A percentile compares a stretch with the other conserved stretches of the same genome.
These are phyloP conservation scores for Salisapilia sapeloensis DNA, from an alignment of 352 stramenopile species.

Conservation along the genomic window DNA sequence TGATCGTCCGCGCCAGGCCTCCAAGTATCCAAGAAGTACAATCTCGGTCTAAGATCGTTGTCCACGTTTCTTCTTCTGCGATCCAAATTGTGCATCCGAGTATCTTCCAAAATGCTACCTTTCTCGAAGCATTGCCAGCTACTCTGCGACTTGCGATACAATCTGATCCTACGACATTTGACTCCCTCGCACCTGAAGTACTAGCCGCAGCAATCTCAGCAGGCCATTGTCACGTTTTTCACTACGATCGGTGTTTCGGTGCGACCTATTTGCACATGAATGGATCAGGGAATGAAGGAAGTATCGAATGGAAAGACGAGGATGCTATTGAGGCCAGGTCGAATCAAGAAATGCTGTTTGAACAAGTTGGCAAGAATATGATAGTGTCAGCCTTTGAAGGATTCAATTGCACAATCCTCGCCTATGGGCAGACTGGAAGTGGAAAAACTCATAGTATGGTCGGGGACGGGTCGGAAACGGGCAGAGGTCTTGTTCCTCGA, in stretches of 20 bases:
- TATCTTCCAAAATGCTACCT: constrained; percentile 34
- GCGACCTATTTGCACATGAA: constrained; percentile 15
- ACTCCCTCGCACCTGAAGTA: constrained; percentile 9
- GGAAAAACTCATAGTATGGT: constrained; percentile 80
- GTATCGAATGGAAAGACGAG: constrained; percentile 5
- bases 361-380: constrained; percentile 51
- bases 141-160: constrained; percentile 5
- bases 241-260: constrained; percentile 68
- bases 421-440: constrained; percentile 66
- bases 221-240: constrained; percentile 44
- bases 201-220: constrained; percentile 14
- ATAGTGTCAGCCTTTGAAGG: constrained; percentile 59
- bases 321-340: constrained; percentile 4
- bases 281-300: constrained; percentile 22
- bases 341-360: constrained; percentile 62
- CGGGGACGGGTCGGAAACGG: constrained; percentile 30
- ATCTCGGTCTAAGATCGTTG: constrained; percentile 24
- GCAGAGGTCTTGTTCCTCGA: constrained; percentile 59
- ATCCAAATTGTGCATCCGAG: constrained; percentile 50
- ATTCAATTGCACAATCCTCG: constrained; percentile 73
- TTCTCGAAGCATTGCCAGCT: constrained; percentile 19
- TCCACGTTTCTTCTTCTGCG: constrained; percentile 20
- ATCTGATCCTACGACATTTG: constrained; percentile 6
- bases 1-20: constrained; percentile 54
- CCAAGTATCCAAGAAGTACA: constrained; percentile 37